These are phyloP conservation scores for Gloeopeniophorella convolvens DNA, from an alignment of 768 basidiomycete species.

Conservation along the genomic window DNA sequence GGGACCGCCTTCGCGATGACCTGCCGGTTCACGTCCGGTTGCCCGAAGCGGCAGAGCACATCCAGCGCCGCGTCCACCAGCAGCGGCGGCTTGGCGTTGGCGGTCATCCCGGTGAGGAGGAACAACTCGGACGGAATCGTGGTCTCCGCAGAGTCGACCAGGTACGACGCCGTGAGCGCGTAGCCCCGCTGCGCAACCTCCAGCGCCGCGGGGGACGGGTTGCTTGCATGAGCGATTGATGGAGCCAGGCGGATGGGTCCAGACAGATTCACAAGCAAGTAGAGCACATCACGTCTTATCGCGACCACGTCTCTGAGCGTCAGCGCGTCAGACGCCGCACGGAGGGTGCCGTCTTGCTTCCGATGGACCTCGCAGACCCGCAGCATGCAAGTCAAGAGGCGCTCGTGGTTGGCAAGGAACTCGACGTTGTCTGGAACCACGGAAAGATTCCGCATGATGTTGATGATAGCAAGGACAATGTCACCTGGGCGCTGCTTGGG, in stretches of 20 bases:
- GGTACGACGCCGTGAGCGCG: conserved; percentile 64
- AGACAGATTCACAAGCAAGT: conserved; percentile 60
- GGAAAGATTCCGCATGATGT: conserved; percentile 86
- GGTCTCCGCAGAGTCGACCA: conserved; percentile 63
- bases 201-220: conserved; percentile 28
- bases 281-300: conserved; percentile 71
- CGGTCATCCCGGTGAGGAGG: conserved; percentile 43
- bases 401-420: conserved; percentile 57
- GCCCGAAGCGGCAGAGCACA: conserved; percentile 71
- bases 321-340: conserved; percentile 49
- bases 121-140: conserved; percentile 54
- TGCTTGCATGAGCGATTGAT: conserved; percentile 33
- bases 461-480: conserved; percentile 60
- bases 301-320: conserved; percentile 66
- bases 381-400: conserved; percentile 59
- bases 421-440: conserved; percentile 61
- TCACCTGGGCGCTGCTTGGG: conserved; percentile 64
- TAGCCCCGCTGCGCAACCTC: conserved; percentile 54
- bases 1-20: conserved; percentile 59
- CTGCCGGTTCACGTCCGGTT: conserved; percentile 72
- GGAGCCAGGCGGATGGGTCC: conserved; percentile 43
- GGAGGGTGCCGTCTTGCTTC: conserved; percentile 23
- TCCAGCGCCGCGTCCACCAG: conserved; percentile 77
- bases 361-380: conserved; percentile 46
- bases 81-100: conserved; percentile 45